Conservation (phyloP, 2,329 filamentous ascomycete species). For the Clarireedia sp. region DNA sequence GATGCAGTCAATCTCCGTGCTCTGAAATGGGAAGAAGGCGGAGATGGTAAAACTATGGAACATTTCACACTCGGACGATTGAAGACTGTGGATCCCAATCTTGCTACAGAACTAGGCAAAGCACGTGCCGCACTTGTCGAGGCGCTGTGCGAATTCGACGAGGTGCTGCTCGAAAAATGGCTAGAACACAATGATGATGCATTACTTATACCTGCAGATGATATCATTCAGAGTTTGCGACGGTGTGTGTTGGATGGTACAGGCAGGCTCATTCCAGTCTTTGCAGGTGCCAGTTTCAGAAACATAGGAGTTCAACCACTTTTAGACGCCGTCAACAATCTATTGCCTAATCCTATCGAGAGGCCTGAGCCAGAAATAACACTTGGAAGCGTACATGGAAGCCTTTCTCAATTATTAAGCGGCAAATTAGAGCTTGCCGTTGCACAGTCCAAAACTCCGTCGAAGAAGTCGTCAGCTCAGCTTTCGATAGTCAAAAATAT, state of each 20-base stretch:
- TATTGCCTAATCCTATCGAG: conserved; percentile 76
- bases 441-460: conserved; percentile 24
- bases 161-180: conserved; percentile 76
- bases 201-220: conserved; percentile 52
- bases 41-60: conserved; percentile 55
- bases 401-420: conserved; percentile 41
- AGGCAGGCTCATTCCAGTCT: conserved; percentile 73
- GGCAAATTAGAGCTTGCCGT: conserved; percentile 36
- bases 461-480: conserved; percentile 33
- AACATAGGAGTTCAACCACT: conserved; percentile 92
- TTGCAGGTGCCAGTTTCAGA: conserved; percentile 85
- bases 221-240: conserved; percentile 68
- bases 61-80: conserved; percentile 48
- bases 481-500: conserved; percentile 42
- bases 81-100: conserved; percentile 37
- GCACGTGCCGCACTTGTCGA: conserved; percentile 77
- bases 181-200: conserved; percentile 69
- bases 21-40: conserved; percentile 62
- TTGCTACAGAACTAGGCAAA: conserved; percentile 60
- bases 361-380: conserved; percentile 72
- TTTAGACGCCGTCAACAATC: conserved; percentile 79
- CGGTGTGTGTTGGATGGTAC: conserved; percentile 59
- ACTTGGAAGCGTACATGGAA: conserved; percentile 49
- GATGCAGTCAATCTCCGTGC: conserved; percentile 72
- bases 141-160: conserved; percentile 79